phyloP scores from a whole-genome alignment of 2,329 filamentous ascomycete genomes.

The Fusarium continuum region DNA sequence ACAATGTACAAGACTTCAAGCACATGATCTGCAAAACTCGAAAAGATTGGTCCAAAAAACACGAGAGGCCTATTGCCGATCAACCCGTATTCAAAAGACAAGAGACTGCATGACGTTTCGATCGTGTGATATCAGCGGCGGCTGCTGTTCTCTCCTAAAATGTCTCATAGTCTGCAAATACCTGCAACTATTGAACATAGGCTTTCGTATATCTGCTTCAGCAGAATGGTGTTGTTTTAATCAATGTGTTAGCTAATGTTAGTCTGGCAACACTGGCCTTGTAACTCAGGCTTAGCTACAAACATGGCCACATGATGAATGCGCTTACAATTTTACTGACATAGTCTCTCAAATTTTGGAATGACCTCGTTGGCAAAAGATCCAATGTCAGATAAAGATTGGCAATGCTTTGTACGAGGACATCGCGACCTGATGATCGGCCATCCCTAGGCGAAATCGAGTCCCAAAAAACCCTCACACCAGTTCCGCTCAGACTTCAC shows the following conservation, averaged over 20 bases:
- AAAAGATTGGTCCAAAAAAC: not conserved
- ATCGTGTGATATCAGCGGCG: not conserved
- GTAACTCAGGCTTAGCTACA: too few relatives aligned
- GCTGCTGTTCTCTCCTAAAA: not conserved
- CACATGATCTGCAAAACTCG: constrained; percentile 3
- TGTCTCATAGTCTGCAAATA: not conserved
- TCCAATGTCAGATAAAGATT: not conserved
- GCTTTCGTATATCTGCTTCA: not conserved
- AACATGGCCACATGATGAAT: not conserved
- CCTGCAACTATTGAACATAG: not conserved
- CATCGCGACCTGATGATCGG: not conserved
- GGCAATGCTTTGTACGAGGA: not conserved
- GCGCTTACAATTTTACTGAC: not conserved
- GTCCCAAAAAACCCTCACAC: too few relatives aligned
- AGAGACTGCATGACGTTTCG: not conserved
- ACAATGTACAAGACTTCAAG: not conserved
- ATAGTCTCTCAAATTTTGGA: not conserved
- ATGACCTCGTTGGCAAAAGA: not conserved
- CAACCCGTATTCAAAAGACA: not conserved
- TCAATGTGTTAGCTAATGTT: not conserved
- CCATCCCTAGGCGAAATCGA: not conserved
- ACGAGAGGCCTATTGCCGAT: constrained; percentile 1
- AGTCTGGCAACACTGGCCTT: not conserved
- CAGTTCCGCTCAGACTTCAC: not conserved
- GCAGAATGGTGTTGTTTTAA: not conserved